These are phyloP conservation scores for Aspergillus mulundensis DNA, from an alignment of 495 filamentous ascomycete species.

Conservation along the genomic window DNA sequence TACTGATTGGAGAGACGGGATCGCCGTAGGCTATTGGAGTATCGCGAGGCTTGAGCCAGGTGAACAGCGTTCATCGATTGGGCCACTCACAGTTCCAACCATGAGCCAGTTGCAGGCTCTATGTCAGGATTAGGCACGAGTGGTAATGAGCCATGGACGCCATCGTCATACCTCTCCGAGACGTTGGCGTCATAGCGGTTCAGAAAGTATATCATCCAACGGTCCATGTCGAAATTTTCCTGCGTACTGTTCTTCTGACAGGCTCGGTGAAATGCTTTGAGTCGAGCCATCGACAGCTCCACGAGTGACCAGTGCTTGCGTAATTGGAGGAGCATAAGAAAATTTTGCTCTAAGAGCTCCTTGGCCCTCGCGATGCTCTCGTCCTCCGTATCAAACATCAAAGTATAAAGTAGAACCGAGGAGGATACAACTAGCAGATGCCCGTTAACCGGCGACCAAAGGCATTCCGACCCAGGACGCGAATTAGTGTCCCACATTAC, in stretches of 20 bases:
- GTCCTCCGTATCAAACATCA: slow-evolving; percentile 4
- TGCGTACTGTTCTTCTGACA: slow-evolving; percentile 10
- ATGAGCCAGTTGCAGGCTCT: background rate
- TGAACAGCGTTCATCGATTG: too few relatives aligned
- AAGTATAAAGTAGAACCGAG: background rate
- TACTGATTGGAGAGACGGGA: too few relatives aligned
- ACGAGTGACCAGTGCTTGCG: slow-evolving; percentile 9
- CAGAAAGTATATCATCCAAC: slow-evolving; percentile 6
- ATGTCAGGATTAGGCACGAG: background rate
- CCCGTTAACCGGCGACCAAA: slow-evolving; percentile 9
- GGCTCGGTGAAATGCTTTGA: slow-evolving; percentile 8
- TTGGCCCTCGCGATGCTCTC: background rate
- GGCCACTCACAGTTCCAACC: background rate
- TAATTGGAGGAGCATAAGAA: slow-evolving; percentile 9
- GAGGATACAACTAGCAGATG: slow-evolving; percentile 7
- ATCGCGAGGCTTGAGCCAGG: too few relatives aligned
- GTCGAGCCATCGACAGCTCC: slow-evolving; percentile 9
- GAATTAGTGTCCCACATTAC: slow-evolving; percentile 11
- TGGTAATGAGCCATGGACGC: background rate
- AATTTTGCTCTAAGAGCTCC: slow-evolving; percentile 7
- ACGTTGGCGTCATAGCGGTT: slow-evolving; percentile 7
- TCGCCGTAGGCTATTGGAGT: too few relatives aligned
- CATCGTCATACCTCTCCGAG: background rate
- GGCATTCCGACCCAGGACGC: background rate
- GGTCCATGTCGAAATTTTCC: slow-evolving; percentile 6